Conservation (phyloP, 768 basidiomycete genomes). For the Trametes elegans region DNA sequence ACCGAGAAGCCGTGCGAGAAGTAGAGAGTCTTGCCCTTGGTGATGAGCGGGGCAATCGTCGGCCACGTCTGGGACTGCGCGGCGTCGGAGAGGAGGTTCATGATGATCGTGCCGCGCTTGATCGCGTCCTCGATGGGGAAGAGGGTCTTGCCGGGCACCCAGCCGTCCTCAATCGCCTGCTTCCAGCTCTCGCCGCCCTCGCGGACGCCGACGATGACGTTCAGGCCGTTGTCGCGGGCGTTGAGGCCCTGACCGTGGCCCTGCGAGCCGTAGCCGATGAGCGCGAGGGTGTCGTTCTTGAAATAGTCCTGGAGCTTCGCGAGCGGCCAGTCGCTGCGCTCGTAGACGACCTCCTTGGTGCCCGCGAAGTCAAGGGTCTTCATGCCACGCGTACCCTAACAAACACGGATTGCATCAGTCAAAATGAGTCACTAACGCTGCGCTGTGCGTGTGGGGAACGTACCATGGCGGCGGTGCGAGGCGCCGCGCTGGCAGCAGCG, state of each 20-base stretch:
- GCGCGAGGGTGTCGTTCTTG: conserved; percentile 98
- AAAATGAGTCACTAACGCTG: conserved; percentile 6
- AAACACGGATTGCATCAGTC: not conserved
- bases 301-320: conserved; percentile 99
- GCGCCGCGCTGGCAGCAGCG: conserved; percentile 31
- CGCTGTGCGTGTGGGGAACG: conserved; percentile 18
- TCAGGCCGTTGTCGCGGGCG: conserved; percentile 97
- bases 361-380: conserved; percentile 98
- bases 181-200: conserved; percentile 96
- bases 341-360: conserved; percentile 89
- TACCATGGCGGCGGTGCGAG: conserved; percentile 39
- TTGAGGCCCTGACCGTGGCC: conserved; percentile 99
- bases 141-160: conserved; percentile 97
- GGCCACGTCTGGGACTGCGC: conserved; percentile 99
- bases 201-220: conserved; percentile 98
- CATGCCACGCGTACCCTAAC: conserved; percentile 68
- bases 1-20: conserved; percentile 99
- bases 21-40: conserved; percentile 99
- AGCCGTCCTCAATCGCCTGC: conserved; percentile 93
- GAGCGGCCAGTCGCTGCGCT: conserved; percentile 96
- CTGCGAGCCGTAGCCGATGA: conserved; percentile 99
- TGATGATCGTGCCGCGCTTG: conserved; percentile 94
- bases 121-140: conserved; percentile 99
- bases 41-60: conserved; percentile 86
- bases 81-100: conserved; percentile 99